A percentile compares a stretch with the other conserved stretches of the same genome.
Evolutionary conservation across 495 filamentous ascomycete species (phyloP).

Genomic region (Trichoderma orchidacearum): DNA sequence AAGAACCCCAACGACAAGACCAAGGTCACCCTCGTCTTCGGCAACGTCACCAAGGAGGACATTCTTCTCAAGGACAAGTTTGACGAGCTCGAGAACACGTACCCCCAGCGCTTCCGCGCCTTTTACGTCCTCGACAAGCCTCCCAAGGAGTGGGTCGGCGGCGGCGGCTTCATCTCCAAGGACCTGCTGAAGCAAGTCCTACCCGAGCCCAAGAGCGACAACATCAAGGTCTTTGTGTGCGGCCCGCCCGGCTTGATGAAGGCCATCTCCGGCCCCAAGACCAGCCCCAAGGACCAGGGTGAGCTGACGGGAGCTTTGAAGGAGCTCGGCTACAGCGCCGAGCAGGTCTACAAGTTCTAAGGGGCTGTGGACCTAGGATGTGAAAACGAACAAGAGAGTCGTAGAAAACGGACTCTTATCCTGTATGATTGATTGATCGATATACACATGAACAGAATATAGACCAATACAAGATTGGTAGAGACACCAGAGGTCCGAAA

Average conservation of each 20-base stretch:
- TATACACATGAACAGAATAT: too few species aligned
- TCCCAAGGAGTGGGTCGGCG: constrained; percentile 64
- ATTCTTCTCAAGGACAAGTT: constrained; percentile 80
- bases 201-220: constrained; percentile 75
- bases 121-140: constrained; percentile 84
- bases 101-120: constrained; percentile 82
- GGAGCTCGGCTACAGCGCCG: constrained; percentile 80
- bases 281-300: constrained; percentile 80
- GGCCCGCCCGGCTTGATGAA: constrained; percentile 91
- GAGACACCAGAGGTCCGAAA: too few species aligned
- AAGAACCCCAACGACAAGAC: constrained; percentile 92
- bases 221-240: constrained; percentile 86
- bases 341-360: constrained; percentile 97
- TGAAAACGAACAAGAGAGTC: background rate
- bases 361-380: background rate
- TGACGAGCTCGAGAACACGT: constrained; percentile 72
- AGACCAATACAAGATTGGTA: too few species aligned
- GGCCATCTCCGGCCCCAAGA: constrained; percentile 78
- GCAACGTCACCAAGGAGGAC: constrained; percentile 74
- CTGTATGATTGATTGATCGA: too few species aligned
- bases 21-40: constrained; percentile 88
- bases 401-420: too few species aligned
- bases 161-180: constrained; percentile 69
- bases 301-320: constrained; percentile 73
- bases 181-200: constrained; percentile 85